phyloP scores from a whole-genome alignment of 1,284 basidiomycete genomes.

The Dichomitus squalens region DNA sequence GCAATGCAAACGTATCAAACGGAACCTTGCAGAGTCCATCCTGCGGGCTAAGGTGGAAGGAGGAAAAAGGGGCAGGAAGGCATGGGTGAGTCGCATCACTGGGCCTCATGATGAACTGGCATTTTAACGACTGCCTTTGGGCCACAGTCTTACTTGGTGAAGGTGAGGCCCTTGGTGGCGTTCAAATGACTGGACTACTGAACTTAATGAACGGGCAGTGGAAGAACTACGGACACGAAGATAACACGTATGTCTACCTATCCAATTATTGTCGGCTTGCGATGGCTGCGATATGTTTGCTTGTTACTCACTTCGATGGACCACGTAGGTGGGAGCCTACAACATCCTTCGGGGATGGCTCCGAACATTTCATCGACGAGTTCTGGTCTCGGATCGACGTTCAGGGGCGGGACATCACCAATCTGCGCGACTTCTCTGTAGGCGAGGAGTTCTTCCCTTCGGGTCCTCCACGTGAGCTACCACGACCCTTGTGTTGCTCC shows the following conservation, averaged over 20 bases:
- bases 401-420: slow-evolving; percentile 50
- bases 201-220: slow-evolving; percentile 46
- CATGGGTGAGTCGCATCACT: slow-evolving; percentile 42
- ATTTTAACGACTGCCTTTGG: neutral
- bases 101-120: neutral
- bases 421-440: slow-evolving; percentile 50
- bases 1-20: neutral
- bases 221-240: slow-evolving; percentile 62
- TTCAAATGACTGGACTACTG: neutral
- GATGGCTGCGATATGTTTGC: neutral
- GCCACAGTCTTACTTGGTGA: slow-evolving; percentile 59
- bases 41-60: slow-evolving; percentile 45
- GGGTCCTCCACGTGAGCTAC: slow-evolving; percentile 57
- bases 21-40: slow-evolving; percentile 49
- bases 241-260: slow-evolving; percentile 63
- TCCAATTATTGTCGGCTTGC: neutral
- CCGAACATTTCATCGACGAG: slow-evolving; percentile 54
- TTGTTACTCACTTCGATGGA: neutral
- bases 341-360: slow-evolving; percentile 56
- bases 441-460: slow-evolving; percentile 57
- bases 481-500: neutral
- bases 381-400: slow-evolving; percentile 64
- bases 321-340: slow-evolving; percentile 66
- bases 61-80: slow-evolving; percentile 42
- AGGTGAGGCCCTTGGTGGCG: slow-evolving; percentile 43